Evolutionary conservation across 352 stramenopile genomes (phyloP), one percentile per base, ranked within the genome.

Genomic region (Phytophthora sp.): DNA sequence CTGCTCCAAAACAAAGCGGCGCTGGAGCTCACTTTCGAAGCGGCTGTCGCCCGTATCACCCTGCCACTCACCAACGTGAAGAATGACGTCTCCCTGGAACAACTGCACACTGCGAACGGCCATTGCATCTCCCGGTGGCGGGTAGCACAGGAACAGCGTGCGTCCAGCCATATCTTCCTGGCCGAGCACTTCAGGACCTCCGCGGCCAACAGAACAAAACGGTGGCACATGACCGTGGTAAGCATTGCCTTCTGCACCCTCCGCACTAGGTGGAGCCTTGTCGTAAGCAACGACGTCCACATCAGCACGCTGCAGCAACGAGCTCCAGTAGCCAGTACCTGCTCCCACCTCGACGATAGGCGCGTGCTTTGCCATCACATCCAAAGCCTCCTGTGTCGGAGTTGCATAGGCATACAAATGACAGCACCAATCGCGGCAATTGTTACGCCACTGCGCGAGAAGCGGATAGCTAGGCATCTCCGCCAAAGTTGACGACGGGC

Each of bases 251-350:
- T 76, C 65, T 12, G 59, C 42, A 45, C 49, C 41, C 6, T 76
- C 74, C 15, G 46, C 26, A 0, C 28, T 66, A 13, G 85, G 85
- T 20, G 79, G 77, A 32, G 64, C 76, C 30, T 82, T 81, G 46
- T 90, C 83, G 64, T 82, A 89, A 13, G 80, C 77, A 42, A 91
- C 75, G 46, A 96, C 74, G 74, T 97, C 88, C 10, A 94, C 83
- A 24, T 78, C 71, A 27, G 70, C 59, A 20, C 68, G 63, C 32
- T 91, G 82, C 34, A 98, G 57, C 13, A 93, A 57, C 30, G 78
- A 81, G 38, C 76, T 89, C 92, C 92, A 98, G 62, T 97, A 97
- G 6, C 90, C 92, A 5, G 88, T 96, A 42, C 92, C 92, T 12
- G 92, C 92, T 4, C 92, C 92, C 31, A 97, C 84, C 63, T 98